A percentile compares a stretch with the other conserved stretches of the same genome.
Conservation (phyloP, 1,139 yeast genomes). For the Scheffersomyces titani region DNA sequence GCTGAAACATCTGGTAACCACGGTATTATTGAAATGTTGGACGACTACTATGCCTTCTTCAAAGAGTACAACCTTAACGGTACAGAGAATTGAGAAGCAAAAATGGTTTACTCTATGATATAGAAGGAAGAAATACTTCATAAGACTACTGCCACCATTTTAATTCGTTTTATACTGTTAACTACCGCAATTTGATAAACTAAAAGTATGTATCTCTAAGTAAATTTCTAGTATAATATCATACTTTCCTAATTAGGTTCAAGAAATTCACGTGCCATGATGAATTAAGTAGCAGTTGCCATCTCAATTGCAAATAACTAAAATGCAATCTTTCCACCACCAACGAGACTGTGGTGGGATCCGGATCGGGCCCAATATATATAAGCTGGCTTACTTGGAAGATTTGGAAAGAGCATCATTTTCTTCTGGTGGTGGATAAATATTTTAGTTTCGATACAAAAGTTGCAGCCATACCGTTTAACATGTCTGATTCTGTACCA, state of each 20-base stretch:
- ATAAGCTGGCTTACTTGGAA: neutral
- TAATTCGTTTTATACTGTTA: neutral
- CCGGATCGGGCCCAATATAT: neutral
- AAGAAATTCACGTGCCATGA: slow-evolving; percentile 14
- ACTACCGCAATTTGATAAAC: neutral
- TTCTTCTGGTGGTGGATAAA: neutral
- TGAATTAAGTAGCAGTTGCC: slow-evolving; percentile 4
- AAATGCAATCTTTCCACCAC: neutral
- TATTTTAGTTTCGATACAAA: neutral
- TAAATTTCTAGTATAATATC: neutral
- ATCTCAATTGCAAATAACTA: neutral
- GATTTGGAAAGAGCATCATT: neutral
- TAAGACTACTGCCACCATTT: neutral
- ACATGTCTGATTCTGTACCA: neutral
- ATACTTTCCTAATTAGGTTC: neutral
- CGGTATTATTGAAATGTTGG: slow-evolving; percentile 64
- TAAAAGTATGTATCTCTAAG: neutral
- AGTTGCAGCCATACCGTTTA: neutral
- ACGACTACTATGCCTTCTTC: slow-evolving; percentile 51
- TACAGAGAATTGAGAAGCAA: slow-evolving; percentile 34
- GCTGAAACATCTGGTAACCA: slow-evolving; percentile 37
- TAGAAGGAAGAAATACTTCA: neutral
- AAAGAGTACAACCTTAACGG: slow-evolving; percentile 47
- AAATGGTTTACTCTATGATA: neutral
- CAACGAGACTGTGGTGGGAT: neutral